Percentiles rank a stretch among this genome's conserved stretches.
Evolutionary conservation across 495 filamentous ascomycete genomes (phyloP).

Genomic region (Neurospora tetraspora): DNA sequence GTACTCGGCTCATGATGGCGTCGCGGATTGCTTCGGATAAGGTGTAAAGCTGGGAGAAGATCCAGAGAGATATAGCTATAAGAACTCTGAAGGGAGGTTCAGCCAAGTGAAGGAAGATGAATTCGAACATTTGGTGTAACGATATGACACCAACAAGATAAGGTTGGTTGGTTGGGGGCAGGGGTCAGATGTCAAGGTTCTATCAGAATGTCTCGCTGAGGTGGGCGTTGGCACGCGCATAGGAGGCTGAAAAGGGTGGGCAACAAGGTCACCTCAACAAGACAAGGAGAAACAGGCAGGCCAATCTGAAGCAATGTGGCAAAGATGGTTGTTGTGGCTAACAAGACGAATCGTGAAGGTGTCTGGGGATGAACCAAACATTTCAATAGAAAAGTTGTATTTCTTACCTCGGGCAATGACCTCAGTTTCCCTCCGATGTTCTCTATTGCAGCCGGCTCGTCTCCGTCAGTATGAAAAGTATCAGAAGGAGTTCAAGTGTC

Average conservation of each 20-base stretch:
- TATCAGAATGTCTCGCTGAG: not conserved
- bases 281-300: not conserved
- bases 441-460: not conserved
- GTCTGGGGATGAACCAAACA: not conserved
- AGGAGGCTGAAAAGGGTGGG: not conserved
- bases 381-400: not conserved
- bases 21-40: not conserved
- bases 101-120: not conserved
- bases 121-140: not conserved
- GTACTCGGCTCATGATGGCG: not conserved
- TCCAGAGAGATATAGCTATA: not conserved
- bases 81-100: not conserved
- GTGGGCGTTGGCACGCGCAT: not conserved
- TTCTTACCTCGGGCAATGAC: not conserved
- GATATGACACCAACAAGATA: not conserved
- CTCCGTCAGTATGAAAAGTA: not conserved
- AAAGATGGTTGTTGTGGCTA: not conserved
- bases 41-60: not conserved
- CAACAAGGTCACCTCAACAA: not conserved
- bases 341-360: not conserved
- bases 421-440: not conserved
- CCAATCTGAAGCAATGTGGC: not conserved
- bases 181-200: not conserved
- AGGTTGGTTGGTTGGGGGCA: not conserved
- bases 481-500: no score